A percentile compares a stretch with the other conserved stretches of the same genome.
phyloP scores from a whole-genome alignment of 202 grass and related monocot genomes.

The Setaria italica region DNA sequence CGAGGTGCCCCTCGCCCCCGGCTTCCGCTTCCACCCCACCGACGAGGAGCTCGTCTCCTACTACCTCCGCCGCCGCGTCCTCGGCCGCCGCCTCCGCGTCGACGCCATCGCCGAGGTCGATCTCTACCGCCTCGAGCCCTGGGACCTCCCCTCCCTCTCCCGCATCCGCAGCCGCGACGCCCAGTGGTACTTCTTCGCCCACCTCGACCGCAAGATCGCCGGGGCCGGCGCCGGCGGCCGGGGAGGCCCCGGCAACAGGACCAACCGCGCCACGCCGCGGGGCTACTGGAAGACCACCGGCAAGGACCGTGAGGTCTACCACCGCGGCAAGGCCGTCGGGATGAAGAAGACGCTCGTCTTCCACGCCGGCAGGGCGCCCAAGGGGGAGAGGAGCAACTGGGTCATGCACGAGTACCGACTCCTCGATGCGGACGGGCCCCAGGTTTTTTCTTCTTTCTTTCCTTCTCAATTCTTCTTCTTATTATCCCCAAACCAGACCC shows the following conservation, averaged over 20 bases:
- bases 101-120: constrained; percentile 95
- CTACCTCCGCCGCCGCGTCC: constrained; percentile 84
- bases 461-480: not conserved
- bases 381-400: constrained; percentile 86
- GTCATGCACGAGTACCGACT: constrained; percentile 98
- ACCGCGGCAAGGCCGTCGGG: constrained; percentile 59
- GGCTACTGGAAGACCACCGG: constrained; percentile 99
- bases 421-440: constrained; percentile 38
- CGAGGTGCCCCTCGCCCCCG: constrained; percentile 75
- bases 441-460: constrained; percentile 2
- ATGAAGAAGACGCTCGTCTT: constrained; percentile 99
- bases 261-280: constrained; percentile 80
- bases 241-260: constrained; percentile 56
- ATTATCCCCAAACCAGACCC: not conserved
- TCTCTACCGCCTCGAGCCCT: constrained; percentile 91
- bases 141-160: constrained; percentile 83
- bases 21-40: constrained; percentile 96
- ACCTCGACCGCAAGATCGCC: constrained; percentile 82
- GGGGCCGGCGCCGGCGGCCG: constrained; percentile 59
- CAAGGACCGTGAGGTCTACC: constrained; percentile 82
- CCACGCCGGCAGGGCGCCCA: constrained; percentile 76
- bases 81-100: constrained; percentile 61
- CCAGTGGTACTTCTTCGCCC: constrained; percentile 98
- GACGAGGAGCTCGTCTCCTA: constrained; percentile 95
- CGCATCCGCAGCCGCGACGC: constrained; percentile 90